phyloP scores from a whole-genome alignment of 495 filamentous ascomycete species.

The Filosporella fistucella region DNA sequence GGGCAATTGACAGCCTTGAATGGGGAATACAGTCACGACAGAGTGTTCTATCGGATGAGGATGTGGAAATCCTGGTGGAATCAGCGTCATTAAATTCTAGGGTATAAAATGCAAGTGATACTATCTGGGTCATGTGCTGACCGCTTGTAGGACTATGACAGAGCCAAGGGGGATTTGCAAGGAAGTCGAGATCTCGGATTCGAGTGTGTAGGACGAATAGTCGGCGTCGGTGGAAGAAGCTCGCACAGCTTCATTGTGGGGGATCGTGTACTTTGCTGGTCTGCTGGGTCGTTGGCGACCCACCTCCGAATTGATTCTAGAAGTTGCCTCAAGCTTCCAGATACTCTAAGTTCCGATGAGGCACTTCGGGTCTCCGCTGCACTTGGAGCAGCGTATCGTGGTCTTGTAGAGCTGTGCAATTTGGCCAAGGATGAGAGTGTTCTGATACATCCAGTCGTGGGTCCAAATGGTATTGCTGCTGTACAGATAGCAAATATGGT shows the following conservation, averaged over 20 bases:
- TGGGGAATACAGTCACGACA: slow-evolving; percentile 9
- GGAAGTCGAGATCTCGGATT: slow-evolving; percentile 19
- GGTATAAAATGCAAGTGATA: no score
- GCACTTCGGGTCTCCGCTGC: slow-evolving; percentile 52
- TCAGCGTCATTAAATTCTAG: no score
- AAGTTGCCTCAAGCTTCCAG: slow-evolving; percentile 40
- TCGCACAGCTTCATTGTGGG: slow-evolving; percentile 39
- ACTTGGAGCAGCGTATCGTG: slow-evolving; percentile 52
- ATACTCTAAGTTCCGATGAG: slow-evolving; percentile 41
- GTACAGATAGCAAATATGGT: slow-evolving; percentile 45
- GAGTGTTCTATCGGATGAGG: slow-evolving; percentile 17
- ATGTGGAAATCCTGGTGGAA: slow-evolving; percentile 42
- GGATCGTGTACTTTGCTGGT: slow-evolving; percentile 47
- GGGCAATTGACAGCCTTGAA: slow-evolving; percentile 1
- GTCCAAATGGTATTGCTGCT: slow-evolving; percentile 56
- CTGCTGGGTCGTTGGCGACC: slow-evolving; percentile 37
- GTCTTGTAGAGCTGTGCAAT: slow-evolving; percentile 37
- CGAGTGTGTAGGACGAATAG: slow-evolving; percentile 45
- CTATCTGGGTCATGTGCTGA: no score
- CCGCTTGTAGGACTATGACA: neutral
- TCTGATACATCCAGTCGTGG: slow-evolving; percentile 55
- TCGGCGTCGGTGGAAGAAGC: slow-evolving; percentile 42
- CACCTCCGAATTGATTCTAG: slow-evolving; percentile 28
- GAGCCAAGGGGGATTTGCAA: neutral
- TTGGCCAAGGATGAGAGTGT: slow-evolving; percentile 47